These are phyloP conservation scores for Waltergamsia citrina DNA, from an alignment of 2,329 filamentous ascomycete species.

Conservation along the genomic window DNA sequence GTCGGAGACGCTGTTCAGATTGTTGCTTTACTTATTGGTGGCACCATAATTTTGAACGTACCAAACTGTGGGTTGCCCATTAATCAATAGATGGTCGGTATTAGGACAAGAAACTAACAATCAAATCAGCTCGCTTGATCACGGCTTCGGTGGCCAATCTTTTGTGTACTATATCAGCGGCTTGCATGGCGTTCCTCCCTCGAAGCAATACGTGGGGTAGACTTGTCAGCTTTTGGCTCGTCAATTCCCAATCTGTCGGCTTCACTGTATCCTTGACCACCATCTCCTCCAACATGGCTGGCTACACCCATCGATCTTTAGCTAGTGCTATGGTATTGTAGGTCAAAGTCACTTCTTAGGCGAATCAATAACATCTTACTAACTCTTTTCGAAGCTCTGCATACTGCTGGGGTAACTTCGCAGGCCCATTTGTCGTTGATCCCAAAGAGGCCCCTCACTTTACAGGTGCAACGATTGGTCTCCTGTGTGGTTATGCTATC, in stretches of 20 bases:
- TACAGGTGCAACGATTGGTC: slow-evolving; percentile 3
- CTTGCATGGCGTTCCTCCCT: slow-evolving; percentile 6
- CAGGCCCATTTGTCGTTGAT: slow-evolving; percentile 4
- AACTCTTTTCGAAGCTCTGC: slow-evolving; percentile 1
- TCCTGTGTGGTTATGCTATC: slow-evolving; percentile 3
- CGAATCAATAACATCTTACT: neutral
- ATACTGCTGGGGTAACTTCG: slow-evolving; percentile 5
- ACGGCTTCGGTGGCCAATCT: slow-evolving; percentile 7
- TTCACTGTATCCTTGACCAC: slow-evolving; percentile 4
- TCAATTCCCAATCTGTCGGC: slow-evolving; percentile 6
- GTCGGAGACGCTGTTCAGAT: slow-evolving; percentile 7
- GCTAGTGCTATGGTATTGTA: slow-evolving; percentile 5
- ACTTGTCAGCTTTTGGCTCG: slow-evolving; percentile 6
- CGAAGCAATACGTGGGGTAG: slow-evolving; percentile 5
- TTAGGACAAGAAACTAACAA: neutral
- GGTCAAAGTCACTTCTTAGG: neutral
- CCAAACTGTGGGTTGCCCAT: slow-evolving; percentile 2
- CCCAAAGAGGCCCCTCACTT: slow-evolving; percentile 1
- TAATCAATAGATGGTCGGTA: too few species aligned
- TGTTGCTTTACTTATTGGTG: slow-evolving; percentile 5
- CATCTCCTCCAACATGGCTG: slow-evolving; percentile 5
- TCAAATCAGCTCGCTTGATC: slow-evolving; percentile 3
- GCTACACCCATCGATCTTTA: slow-evolving; percentile 5
- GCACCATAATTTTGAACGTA: slow-evolving; percentile 5
- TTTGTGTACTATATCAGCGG: slow-evolving; percentile 5